Evolutionary conservation across 2,329 filamentous ascomycete genomes (phyloP), one percentile per base, ranked within the genome.

Genomic region (Paecilomyces niveus): DNA sequence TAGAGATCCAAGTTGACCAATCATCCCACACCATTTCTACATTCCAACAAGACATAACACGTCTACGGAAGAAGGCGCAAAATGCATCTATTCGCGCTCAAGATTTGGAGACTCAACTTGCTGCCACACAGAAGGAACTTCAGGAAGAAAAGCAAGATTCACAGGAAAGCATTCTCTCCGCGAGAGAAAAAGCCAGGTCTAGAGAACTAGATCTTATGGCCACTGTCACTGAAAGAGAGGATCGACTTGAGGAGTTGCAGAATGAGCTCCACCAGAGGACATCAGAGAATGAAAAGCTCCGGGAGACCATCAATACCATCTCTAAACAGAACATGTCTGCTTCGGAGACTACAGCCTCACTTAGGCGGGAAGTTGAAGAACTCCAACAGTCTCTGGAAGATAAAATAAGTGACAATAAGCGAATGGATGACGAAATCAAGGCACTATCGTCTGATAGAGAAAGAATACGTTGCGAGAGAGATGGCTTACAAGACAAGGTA

Each of bases 171-270:
- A 65, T 64, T 54, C 65, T 60, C 6, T 35, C 33, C 2, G 69
- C 70, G 51, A 64, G 63, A 50, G 70, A 75, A 54, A 67, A 60
- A 4, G 63, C 68, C 10, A 70, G 72, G 32, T 68, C 68, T 8
- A 68, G 68, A 58, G 77, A 83, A 52, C 61, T 82, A 3, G 73
- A 76, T 32, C 67, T 77, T 24, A 70, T 76, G 22, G 74, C 78
- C 45, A 72, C 67, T 7, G 58, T 77, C 3, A 76, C 77, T 1
- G 74, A 73, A 21, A 79, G 76, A 58, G 75, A 80, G 32, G 78
- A 81, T 57, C 68, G 71, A 5, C 57, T 80, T 3, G 76, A 79
- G 26, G 73, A 76, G 49, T 63, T 76, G 11, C 72, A 78, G 26
- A 70, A 75, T 52, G 64, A 74, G 26, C 57, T 77, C 3, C 63